Percentiles rank a stretch among this genome's conserved stretches.
Evolutionary conservation across 225 moss, liverwort and hornwort genomes (phyloP).

Genomic region (Polytrichum formosum): DNA sequence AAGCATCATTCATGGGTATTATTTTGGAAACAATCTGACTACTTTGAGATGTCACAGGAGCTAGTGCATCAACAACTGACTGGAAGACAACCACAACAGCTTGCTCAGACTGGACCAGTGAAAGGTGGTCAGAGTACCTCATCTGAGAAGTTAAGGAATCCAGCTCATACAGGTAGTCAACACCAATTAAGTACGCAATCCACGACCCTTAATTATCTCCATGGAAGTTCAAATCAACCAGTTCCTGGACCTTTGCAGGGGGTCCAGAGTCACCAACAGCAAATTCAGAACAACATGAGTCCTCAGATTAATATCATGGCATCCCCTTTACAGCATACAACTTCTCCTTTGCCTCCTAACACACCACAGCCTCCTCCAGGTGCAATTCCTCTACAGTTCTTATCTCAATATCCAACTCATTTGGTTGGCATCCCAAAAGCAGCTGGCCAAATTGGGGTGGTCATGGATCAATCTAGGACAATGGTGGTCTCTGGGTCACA

Average conservation of each 20-base stretch:
- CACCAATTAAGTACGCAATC: slow-evolving; percentile 51
- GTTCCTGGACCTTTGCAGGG: slow-evolving; percentile 44
- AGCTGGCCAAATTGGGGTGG: slow-evolving; percentile 54
- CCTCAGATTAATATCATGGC: slow-evolving; percentile 59
- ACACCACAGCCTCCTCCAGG: slow-evolving; percentile 39
- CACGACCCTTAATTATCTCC: slow-evolving; percentile 36
- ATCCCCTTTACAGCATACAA: slow-evolving; percentile 50
- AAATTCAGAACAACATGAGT: slow-evolving; percentile 47
- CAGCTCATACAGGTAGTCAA: slow-evolving; percentile 47
- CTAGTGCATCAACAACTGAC: slow-evolving; percentile 63
- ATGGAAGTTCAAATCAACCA: slow-evolving; percentile 47
- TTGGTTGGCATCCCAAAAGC: slow-evolving; percentile 70
- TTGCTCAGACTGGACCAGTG: slow-evolving; percentile 36
- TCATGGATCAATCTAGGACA: slow-evolving; percentile 50
- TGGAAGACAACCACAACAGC: slow-evolving; percentile 65
- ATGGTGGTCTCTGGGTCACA: slow-evolving; percentile 39
- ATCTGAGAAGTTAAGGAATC: slow-evolving; percentile 57
- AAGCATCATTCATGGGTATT: background rate
- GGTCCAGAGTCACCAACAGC: slow-evolving; percentile 54
- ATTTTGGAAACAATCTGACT: background rate
- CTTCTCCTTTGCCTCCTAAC: slow-evolving; percentile 44
- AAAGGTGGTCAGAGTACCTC: slow-evolving; percentile 47
- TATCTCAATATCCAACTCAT: slow-evolving; percentile 80
- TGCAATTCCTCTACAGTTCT: slow-evolving; percentile 62
- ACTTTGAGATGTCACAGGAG: slow-evolving; percentile 27